Evolutionary conservation across 169 alveolate species (phyloP).

Genomic region (Babesia divergens): DNA sequence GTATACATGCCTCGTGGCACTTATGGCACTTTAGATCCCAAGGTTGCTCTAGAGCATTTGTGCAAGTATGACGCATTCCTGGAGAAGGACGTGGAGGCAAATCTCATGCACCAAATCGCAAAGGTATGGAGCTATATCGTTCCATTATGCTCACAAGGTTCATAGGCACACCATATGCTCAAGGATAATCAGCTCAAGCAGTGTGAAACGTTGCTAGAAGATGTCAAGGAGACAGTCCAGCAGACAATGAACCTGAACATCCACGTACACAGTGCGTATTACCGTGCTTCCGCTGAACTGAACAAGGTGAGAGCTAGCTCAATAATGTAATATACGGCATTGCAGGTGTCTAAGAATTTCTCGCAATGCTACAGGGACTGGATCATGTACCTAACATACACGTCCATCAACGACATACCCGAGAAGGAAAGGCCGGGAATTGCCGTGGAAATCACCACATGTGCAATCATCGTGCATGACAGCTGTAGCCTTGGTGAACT

Average conservation of each 20-base stretch:
- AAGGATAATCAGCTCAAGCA: constrained; percentile 34
- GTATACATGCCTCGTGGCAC: background rate
- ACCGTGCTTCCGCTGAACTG: constrained; percentile 60
- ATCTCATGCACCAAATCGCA: constrained; percentile 66
- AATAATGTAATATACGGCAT: background rate
- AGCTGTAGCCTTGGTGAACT: constrained; percentile 64
- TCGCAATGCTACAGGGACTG: constrained; percentile 62
- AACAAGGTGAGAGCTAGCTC: constrained; percentile 30
- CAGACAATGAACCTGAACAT: constrained; percentile 45
- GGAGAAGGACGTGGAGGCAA: constrained; percentile 54
- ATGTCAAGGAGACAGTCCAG: constrained; percentile 42
- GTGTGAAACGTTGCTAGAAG: constrained; percentile 38
- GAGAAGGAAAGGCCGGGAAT: constrained; percentile 35
- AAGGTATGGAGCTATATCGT: constrained; percentile 16
- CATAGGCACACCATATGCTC: constrained; percentile 56
- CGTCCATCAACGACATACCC: constrained; percentile 56
- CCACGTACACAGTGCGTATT: constrained; percentile 52
- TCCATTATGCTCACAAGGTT: background rate
- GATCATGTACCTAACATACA: constrained; percentile 62
- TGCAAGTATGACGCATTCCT: constrained; percentile 59
- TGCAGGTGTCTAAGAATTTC: constrained; percentile 50
- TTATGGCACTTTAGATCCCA: constrained; percentile 30
- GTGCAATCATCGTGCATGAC: constrained; percentile 59
- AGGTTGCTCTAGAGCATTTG: constrained; percentile 62
- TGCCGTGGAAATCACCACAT: constrained; percentile 41